Base-by-base conservation (phyloP, 2,329 filamentous ascomycete genomes). In the Diaporthe ampelina region DNA sequence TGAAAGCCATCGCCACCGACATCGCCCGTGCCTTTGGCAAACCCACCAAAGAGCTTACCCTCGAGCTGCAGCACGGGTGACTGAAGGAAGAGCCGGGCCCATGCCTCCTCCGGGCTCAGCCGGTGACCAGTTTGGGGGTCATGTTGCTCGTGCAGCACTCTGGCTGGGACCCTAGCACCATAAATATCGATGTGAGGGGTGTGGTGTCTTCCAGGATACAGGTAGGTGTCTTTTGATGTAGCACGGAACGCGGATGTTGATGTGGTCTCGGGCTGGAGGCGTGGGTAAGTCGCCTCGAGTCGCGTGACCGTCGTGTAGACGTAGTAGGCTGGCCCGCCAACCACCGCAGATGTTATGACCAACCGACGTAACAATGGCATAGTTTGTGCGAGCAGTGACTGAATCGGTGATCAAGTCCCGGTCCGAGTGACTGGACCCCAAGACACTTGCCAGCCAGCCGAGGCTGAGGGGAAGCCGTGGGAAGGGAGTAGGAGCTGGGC, bases 1-100 rank as follows among this genome's bases (percentile, higher is more conserved):
- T 52, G 32, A 32, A 73, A 73, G 9, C 61, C 71, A 29, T 50
- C 17, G 29, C 69, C 59, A 8, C 52, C 71, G 6, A 32, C 26
- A n/a, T 73, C 71, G n/a, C 71, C 71, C 8, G 61, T 11, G 3
- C 59, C 71, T 4, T 21, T 67, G 3, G 17, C 11, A 10, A 68
- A 58, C 3, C 37, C 71, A 35, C 71, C 71, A n/a, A 68, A 32
- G 13, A 68, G 59, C 61, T 40, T 73, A 11, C 37, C 71, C 71
- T 73, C 71, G 40, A 73, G 71, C 40, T 56, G 52, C 5, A 73
- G 71, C 37, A 69, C 59, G 40, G 71, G 71, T n/a, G 71, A 73
- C 17, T 69, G 48, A 13, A 73, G 15, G 71, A 73, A 73, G 59
- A 69, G 8, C 5, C 52, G 50, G 4, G 71, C 71, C 71, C 71